A percentile compares a stretch with the other conserved stretches of the same genome.
Conservation (phyloP, 2,329 filamentous ascomycete species). For the Fusarium bulbicola region DNA sequence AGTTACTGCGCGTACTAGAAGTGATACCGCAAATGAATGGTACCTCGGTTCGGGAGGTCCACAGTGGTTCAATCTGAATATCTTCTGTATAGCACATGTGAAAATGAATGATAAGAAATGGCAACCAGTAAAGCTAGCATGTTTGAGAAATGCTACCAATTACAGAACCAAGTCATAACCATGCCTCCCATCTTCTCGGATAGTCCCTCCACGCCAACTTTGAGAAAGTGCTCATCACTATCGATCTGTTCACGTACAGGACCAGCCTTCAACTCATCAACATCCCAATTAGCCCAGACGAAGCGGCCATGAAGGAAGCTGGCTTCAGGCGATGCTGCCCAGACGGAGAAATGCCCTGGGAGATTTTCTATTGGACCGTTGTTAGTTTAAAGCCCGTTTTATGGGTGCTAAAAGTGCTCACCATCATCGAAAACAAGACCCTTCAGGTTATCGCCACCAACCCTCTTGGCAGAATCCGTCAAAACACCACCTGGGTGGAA, state of each 20-base stretch:
- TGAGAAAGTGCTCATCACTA: not conserved
- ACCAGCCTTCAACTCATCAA: not conserved
- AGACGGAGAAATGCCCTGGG: not conserved
- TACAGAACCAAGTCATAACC: not conserved
- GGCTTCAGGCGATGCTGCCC: not conserved
- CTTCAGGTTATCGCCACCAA: not conserved
- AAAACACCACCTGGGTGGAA: not conserved
- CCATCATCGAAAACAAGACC: not conserved
- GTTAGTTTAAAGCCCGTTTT: fast-evolving
- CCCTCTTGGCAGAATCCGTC: not conserved
- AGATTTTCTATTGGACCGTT: not conserved
- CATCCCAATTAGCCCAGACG: not conserved
- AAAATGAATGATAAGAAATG: not conserved
- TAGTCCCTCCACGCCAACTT: not conserved
- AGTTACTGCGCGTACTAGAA: fast-evolving
- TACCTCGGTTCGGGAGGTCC: fast-evolving
- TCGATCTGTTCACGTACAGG: not conserved
- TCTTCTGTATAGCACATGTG: too few relatives aligned
- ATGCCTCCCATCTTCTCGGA: not conserved
- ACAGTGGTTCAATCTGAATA: too few relatives aligned
- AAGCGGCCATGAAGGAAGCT: not conserved
- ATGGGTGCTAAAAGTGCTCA: fast-evolving
- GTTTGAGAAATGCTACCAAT: fast-evolving
- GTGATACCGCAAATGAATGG: fast-evolving
- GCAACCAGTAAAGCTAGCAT: fast-evolving